These are phyloP conservation scores for Daldinia caldariorum DNA, from an alignment of 495 filamentous ascomycete species.

Conservation along the genomic window DNA sequence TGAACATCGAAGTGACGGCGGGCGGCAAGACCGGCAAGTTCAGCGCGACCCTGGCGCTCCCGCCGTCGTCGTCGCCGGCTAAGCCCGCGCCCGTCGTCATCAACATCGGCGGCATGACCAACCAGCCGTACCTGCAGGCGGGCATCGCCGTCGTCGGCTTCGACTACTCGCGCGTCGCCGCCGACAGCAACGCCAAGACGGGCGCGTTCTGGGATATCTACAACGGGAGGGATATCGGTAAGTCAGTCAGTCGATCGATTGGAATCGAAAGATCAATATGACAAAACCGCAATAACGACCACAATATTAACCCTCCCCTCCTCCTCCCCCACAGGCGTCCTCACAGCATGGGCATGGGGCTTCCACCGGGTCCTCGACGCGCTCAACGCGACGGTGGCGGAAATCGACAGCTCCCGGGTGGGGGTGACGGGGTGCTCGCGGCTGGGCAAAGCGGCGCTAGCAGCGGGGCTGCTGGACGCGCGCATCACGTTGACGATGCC, in stretches of 20 bases:
- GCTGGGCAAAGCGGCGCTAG: slow-evolving; percentile 62
- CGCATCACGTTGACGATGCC: slow-evolving; percentile 66
- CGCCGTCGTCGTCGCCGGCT: slow-evolving; percentile 52
- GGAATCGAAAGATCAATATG: too few species aligned
- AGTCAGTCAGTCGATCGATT: slow-evolving; percentile 3
- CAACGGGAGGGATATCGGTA: slow-evolving; percentile 63
- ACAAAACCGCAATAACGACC: too few species aligned
- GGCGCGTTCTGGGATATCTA: slow-evolving; percentile 64
- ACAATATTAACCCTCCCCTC: too few species aligned
- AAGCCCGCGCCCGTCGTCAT: slow-evolving; percentile 62
- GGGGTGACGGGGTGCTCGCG: slow-evolving; percentile 65
- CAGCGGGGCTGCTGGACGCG: slow-evolving; percentile 61
- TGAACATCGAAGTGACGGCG: slow-evolving; percentile 59
- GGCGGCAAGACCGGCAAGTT: slow-evolving; percentile 59
- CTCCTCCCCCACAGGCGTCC: slow-evolving; percentile 47
- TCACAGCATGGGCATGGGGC: slow-evolving; percentile 65
- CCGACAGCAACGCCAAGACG: slow-evolving; percentile 62
- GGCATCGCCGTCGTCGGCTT: slow-evolving; percentile 64
- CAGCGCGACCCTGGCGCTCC: slow-evolving; percentile 56
- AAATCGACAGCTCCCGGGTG: slow-evolving; percentile 58
- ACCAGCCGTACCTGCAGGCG: slow-evolving; percentile 59
- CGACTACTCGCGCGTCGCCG: slow-evolving; percentile 60
- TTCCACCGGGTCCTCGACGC: slow-evolving; percentile 65
- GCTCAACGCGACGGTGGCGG: slow-evolving; percentile 58
- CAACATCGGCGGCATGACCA: slow-evolving; percentile 64